Evolutionary conservation across 345 rosid genomes (phyloP), one percentile per base, ranked within the genome.

Genomic region (Kernera saxatilis): DNA sequence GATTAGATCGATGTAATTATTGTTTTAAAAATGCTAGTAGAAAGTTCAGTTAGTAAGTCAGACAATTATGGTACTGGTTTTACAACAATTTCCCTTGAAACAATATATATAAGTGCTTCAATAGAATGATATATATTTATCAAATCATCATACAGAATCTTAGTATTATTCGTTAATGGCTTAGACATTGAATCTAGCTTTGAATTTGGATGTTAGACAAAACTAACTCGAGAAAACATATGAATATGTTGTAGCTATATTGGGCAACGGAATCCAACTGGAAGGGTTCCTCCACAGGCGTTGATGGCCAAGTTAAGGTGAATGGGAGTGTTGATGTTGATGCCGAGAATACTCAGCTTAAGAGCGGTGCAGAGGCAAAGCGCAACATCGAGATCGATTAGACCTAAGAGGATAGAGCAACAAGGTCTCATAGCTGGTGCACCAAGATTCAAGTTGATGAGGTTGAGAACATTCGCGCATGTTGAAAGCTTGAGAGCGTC

Each of bases 341-440:
- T 76, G 32, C 75, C 75, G 7, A 69, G 75, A 19, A 70, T 39
- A 25, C 79, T 76, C 3, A 77, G 63, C 68, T 65, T 77, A 48
- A 77, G 67, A 0, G 72, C 56, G 2, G 69, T 46, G 18, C 80
- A 77, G 44, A 71, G 41, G 56, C 80, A 77, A 40, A 65, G 1
- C 2, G 50, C 76, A 22, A 51, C 67, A 45, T 77, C 76, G 3
- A 77, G 72, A 64, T 71, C 76, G 19, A 43, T 25, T 50, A 64
- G 69, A 41, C 76, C 80, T 1, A 56, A 40, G 35, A 77, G 61
- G 23, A 77, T 43, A 64, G 76, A 71, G 72, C 76, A 77, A 71
- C 76, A 77, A 27, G 72, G 72, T 40, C 64, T 33, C 48, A 64
- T 45, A 13, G 72, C 71, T 0, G 76, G 62, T 72, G 71, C 71